phyloP scores from a whole-genome alignment of 1,284 basidiomycete species.

The Leccinum subrobustum region DNA sequence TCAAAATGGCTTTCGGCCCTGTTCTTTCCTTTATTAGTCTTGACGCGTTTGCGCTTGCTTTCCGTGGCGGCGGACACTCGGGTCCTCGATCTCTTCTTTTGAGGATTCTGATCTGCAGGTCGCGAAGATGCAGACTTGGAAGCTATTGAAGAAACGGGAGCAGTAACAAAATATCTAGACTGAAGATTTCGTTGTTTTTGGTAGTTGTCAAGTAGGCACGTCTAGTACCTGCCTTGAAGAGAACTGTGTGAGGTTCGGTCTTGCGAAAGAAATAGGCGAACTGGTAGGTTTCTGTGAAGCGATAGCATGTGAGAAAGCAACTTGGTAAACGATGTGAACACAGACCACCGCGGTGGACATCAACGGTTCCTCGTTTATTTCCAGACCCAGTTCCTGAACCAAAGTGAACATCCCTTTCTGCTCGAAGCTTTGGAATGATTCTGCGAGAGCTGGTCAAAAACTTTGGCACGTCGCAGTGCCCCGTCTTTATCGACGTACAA shows the following conservation, averaged over 20 bases:
- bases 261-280: conserved; percentile 81
- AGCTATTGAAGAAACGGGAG: conserved; percentile 30
- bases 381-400: conserved; percentile 40
- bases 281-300: conserved; percentile 63
- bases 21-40: conserved; percentile 44
- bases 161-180: conserved; percentile 57
- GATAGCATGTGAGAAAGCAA: neutral
- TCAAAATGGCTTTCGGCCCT: conserved; percentile 31
- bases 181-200: conserved; percentile 19
- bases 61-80: conserved; percentile 9
- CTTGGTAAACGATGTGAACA: neutral
- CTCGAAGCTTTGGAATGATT: conserved; percentile 62
- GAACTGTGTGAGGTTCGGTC: conserved; percentile 67
- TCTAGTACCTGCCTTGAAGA: conserved; percentile 57
- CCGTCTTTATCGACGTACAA: conserved; percentile 43
- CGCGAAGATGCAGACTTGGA: conserved; percentile 2
- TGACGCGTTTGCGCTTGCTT: conserved; percentile 44
- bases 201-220: neutral
- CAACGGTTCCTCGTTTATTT: conserved; percentile 60
- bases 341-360: conserved; percentile 73
- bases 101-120: conserved; percentile 12
- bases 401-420: conserved; percentile 49
- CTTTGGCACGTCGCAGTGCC: neutral
- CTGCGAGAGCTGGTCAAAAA: conserved; percentile 36
- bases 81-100: conserved; percentile 22